Evolutionary conservation across 768 basidiomycete genomes (phyloP), one percentile per base, ranked within the genome.

Genomic region (Leccinum variicolor): DNA sequence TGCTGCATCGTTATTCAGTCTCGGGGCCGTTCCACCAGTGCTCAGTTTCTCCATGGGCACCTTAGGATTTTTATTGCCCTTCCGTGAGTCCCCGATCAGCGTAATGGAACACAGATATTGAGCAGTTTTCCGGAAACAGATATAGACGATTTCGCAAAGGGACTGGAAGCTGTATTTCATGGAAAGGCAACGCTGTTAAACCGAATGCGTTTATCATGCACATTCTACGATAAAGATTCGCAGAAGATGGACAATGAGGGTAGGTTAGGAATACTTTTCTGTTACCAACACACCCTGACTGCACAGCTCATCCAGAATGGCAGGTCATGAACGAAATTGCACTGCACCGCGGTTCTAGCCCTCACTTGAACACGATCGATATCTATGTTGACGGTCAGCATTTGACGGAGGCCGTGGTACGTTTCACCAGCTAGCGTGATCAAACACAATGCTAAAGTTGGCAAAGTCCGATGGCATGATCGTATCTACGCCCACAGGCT

Each of bases 251-350:
- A 84, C 57, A 77, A 76, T 23, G 81, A 87, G 65, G 86, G 88
- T 88, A 77, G 71, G 41, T 36, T 29, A 19, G 31, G 19, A n/a
- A 21, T 21, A 8, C 19, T 66, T 56, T 17, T 56, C 34, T 34
- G 25, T 26, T 36, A 17, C 21, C 29, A 39, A 51, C n/a, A 26
- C 49, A 43, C 14, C 17, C 52, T 68, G 10, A 52, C 41, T 21
- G 31, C 28, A 31, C 26, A 28, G 19, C 46, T 46, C 26, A 19
- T 52, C 52, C 48, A 89, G 94, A 88, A 62, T 94, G 91, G 89
- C 94, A 96, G 71, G 95, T 96, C 36, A 95, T 98, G 93, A 98
- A 98, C 68, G 95, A 98, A 73, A 85, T 98, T 57, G 87, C 92
- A 3, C 77, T 98, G 34, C 95, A 98, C 72, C 85, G 95, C 26